Base-by-base conservation (phyloP, 768 basidiomycete species). In the Phylloporus sp. region DNA sequence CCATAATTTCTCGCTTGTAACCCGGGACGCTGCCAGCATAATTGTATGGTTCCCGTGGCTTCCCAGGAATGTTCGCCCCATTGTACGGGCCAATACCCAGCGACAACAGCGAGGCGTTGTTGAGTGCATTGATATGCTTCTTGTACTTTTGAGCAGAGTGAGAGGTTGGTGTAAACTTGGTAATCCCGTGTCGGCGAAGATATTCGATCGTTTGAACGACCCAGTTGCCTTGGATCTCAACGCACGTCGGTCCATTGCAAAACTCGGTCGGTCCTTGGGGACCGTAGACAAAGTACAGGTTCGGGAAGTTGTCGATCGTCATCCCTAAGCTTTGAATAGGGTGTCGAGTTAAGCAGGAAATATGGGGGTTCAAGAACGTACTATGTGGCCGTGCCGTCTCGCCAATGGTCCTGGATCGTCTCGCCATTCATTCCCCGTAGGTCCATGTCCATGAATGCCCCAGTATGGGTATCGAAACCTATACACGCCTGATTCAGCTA, bases 351-450 rank as follows among this genome's bases (percentile, higher is more conserved):
- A n/a, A n/a, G n/a, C n/a, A n/a, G n/a, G n/a, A n/a, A n/a, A n/a
- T n/a, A n/a, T n/a, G n/a, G n/a, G n/a, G n/a, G n/a, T n/a, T n/a
- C n/a, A n/a, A n/a, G n/a, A n/a, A n/a, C n/a, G n/a, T 10, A 56
- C 54, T 56, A 56, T 15, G 55, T 56, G 18, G 3, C 42, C 36
- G 48, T 46, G 3, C 49, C 50, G 13, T 52, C 34, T 21, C 38
- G 46, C 54, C 54, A 56, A 31, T 52, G 55, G 3, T 55, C 52
- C 23, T 45, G 53, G n/a, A 54, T 44, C 0, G 53, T 49, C 36
- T 46, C 17, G 11, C 42, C 50, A 8, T 44, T 32, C 27, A 56
- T 7, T 4, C 55, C 55, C 2, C 55, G 46, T n/a, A 57, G 10
- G 2, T 56, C 55, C 8, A 52, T 49, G 1, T 37, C 43, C 0